Evolutionary conservation across 78 protist genomes (phyloP).

Genomic region (Dictyostelium firmibasis): DNA sequence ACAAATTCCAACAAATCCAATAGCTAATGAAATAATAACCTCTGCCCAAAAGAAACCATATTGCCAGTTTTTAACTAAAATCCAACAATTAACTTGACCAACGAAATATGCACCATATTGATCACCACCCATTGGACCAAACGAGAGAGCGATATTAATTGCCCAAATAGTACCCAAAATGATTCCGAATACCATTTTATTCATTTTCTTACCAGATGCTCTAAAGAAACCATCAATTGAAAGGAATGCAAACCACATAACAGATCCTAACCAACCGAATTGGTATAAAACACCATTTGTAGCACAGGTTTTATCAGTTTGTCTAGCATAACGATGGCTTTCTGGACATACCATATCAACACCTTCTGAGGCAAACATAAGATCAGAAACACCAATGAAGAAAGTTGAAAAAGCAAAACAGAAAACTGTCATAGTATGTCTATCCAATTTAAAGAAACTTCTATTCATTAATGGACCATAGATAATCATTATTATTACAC

Average conservation of each 20-base stretch:
- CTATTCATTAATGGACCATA: constrained; percentile 10
- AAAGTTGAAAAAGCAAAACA: neutral
- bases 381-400: neutral
- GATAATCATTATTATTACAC: neutral
- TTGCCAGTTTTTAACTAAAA: neutral
- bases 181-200: neutral
- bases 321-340: neutral
- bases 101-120: constrained; percentile 3
- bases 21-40: neutral
- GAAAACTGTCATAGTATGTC: neutral
- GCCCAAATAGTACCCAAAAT: neutral
- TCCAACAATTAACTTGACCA: constrained; percentile 14
- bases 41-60: constrained; percentile 34
- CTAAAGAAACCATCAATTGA: neutral
- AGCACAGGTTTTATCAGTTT: constrained; percentile 13
- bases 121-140: neutral
- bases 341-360: neutral
- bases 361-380: neutral
- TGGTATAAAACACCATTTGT: neutral
- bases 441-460: neutral
- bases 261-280: constrained; percentile 17
- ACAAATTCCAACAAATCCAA: neutral
- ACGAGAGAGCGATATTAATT: neutral
- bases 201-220: neutral
- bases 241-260: neutral